Conservation (phyloP, 495 filamentous ascomycete genomes). For the Niebla homalea region DNA sequence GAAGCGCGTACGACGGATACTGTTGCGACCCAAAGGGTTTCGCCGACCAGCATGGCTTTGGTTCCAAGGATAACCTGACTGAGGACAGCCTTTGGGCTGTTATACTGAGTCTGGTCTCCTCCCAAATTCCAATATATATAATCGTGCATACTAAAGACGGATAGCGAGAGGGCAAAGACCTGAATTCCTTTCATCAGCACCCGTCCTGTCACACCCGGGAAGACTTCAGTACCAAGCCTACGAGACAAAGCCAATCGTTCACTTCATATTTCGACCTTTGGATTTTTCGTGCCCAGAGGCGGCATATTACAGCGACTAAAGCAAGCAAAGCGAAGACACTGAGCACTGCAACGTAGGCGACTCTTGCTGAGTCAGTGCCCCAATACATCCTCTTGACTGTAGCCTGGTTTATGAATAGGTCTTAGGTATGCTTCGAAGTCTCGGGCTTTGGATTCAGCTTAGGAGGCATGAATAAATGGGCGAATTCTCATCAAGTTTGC, state of each 20-base stretch:
- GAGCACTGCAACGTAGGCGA: conserved; percentile 4
- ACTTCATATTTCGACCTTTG: neutral
- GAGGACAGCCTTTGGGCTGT: conserved; percentile 2
- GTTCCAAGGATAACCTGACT: neutral
- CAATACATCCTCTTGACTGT: neutral
- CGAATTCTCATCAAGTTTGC: too few species aligned
- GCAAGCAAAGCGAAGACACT: conserved; percentile 9
- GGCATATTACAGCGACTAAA: conserved; percentile 2
- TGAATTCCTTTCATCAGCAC: neutral
- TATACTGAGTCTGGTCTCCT: conserved; percentile 1
- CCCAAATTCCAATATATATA: conserved; percentile 8
- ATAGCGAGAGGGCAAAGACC: conserved; percentile 6
- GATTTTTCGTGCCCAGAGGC: conserved; percentile 11
- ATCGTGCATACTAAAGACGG: conserved; percentile 5
- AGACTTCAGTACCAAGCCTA: conserved; percentile 7
- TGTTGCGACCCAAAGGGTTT: conserved; percentile 18
- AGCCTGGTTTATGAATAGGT: neutral
- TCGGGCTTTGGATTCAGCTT: too few species aligned
- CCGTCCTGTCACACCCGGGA: neutral
- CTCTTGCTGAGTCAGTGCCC: conserved; percentile 1
- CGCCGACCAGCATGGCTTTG: conserved; percentile 8
- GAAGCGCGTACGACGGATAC: conserved; percentile 26
- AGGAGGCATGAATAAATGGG: too few species aligned
- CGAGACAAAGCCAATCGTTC: conserved; percentile 9
- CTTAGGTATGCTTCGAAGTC: neutral